Base-by-base conservation (phyloP, 176 grass and related monocot species). In the Aechmea fasciata region DNA sequence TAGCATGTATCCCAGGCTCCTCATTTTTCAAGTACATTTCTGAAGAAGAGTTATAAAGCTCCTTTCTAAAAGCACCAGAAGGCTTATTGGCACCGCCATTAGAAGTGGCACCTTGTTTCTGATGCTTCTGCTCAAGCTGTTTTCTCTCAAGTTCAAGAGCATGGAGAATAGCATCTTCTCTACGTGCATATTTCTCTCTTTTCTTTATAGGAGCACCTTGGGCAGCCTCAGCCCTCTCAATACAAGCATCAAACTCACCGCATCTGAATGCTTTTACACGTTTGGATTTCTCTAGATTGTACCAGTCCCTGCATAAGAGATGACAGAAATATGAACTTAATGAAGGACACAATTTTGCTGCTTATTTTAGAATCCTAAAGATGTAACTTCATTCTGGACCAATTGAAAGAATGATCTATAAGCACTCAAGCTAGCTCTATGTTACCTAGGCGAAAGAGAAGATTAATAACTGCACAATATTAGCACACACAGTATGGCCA, bases 271-370 rank as follows among this genome's bases (percentile, higher is more conserved):
- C 79, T 73, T 99, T 99, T 48, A 99, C 94, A 69, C 94, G 89
- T 69, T 99, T 99, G 61, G 94, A 99, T 85, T 99, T 99, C 80
- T 99, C 94, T 63, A 99, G 78, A 78, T 99, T 99, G 80, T 99
- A 99, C 94, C 94, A 99, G 76, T 99, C 94, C 24, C 94, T 99
- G 71, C 20, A 61, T 18, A 61, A 19, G 13, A 61, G 55, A 61
- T 1, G 55, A 61, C 17, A 61, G n/a, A 61, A 61, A 41, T 41
- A 7, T 41, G 33, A 41, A 41, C 33, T 41, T 41, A 41, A 41
- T 7, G 33, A 41, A 41, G 33, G 33, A 41, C 33, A 41, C 33
- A 41, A 41, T 41, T 33, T 41, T 41, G 33, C 33, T 41, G 4
- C 3, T 41, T 41, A 41, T 41, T 41, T 41, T 41, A 41, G 33